Percentiles rank a stretch among this genome's conserved stretches.
These are phyloP conservation scores for Ophiostoma himal-ulmi DNA, from an alignment of 2,329 filamentous ascomycete genomes.

Conservation along the genomic window DNA sequence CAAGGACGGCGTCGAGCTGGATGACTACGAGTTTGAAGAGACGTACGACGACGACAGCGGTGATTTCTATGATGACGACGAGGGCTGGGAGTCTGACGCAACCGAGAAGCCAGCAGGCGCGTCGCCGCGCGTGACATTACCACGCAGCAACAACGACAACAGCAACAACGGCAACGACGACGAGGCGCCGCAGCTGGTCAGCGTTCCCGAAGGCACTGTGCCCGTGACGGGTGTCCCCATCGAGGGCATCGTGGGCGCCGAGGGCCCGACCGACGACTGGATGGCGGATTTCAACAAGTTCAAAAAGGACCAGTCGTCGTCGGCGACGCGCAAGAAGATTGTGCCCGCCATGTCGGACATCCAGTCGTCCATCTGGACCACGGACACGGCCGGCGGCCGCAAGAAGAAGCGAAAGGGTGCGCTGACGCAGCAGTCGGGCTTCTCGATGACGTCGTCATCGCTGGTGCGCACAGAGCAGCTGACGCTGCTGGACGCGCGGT, in stretches of 20 bases:
- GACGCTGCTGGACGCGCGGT: constrained; percentile 77
- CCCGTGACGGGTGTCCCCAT: neutral
- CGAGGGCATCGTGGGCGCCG: neutral
- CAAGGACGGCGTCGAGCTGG: constrained; percentile 45
- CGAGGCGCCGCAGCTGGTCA: constrained; percentile 44
- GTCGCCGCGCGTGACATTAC: neutral
- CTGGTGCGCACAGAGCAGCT: constrained; percentile 83
- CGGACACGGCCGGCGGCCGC: constrained; percentile 71
- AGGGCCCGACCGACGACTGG: constrained; percentile 56
- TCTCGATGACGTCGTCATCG: constrained; percentile 98
- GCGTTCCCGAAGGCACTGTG: neutral
- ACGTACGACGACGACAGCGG: constrained; percentile 47
- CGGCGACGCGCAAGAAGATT: constrained; percentile 29
- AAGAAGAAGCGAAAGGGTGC: constrained; percentile 95
- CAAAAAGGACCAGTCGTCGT: constrained; percentile 62
- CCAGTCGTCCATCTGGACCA: constrained; percentile 66
- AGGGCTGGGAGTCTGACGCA: constrained; percentile 91
- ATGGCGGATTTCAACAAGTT: constrained; percentile 90
- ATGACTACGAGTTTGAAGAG: constrained; percentile 71
- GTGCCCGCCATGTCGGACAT: constrained; percentile 54
- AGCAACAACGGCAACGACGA: neutral
- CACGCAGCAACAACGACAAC: neutral
- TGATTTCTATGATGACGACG: constrained; percentile 55
- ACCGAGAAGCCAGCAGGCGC: constrained; percentile 62
- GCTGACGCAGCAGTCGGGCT: constrained; percentile 79